A percentile compares a stretch with the other conserved stretches of the same genome.
Evolutionary conservation across 768 basidiomycete genomes (phyloP).

Genomic region (Amanita jacksonii): DNA sequence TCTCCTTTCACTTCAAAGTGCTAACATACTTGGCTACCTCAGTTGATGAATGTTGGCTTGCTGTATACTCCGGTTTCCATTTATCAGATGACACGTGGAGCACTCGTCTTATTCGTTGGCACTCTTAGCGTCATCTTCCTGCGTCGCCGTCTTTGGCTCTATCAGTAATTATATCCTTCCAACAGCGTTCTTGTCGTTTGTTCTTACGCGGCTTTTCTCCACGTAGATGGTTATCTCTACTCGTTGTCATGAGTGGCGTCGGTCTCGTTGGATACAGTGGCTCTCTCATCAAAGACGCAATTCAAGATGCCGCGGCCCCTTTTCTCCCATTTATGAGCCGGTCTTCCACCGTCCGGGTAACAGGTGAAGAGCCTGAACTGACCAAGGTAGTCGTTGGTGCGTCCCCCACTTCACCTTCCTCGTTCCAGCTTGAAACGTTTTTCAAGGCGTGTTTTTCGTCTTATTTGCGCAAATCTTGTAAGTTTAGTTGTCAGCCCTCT

Average conservation of each 20-base stretch:
- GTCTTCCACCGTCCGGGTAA: conserved; percentile 29
- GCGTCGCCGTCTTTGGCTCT: conserved; percentile 72
- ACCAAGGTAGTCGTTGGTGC: conserved; percentile 66
- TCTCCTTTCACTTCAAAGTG: no score
- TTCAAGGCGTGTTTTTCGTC: conserved; percentile 77
- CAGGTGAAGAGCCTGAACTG: conserved; percentile 50
- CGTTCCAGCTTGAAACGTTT: conserved; percentile 11
- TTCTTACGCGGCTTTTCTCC: no score
- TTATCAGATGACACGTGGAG: conserved; percentile 94
- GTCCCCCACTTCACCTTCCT: conserved; percentile 16
- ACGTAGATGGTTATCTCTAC: conserved; percentile 78
- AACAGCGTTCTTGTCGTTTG: not conserved
- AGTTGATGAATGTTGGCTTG: conserved; percentile 92
- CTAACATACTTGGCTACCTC: conserved; percentile 18
- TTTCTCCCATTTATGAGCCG: conserved; percentile 18
- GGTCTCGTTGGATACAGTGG: conserved; percentile 83
- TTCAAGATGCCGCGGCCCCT: conserved; percentile 31
- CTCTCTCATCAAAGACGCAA: conserved; percentile 71
- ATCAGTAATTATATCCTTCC: conserved; percentile 50
- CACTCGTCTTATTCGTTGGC: conserved; percentile 91
- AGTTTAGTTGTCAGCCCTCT: conserved; percentile 22
- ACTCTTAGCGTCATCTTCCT: conserved; percentile 88
- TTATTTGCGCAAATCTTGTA: conserved; percentile 93
- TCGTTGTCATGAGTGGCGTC: conserved; percentile 82
- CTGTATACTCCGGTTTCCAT: conserved; percentile 95